phyloP scores from a whole-genome alignment of 768 basidiomycete species.

The Tricholoma sp. region DNA sequence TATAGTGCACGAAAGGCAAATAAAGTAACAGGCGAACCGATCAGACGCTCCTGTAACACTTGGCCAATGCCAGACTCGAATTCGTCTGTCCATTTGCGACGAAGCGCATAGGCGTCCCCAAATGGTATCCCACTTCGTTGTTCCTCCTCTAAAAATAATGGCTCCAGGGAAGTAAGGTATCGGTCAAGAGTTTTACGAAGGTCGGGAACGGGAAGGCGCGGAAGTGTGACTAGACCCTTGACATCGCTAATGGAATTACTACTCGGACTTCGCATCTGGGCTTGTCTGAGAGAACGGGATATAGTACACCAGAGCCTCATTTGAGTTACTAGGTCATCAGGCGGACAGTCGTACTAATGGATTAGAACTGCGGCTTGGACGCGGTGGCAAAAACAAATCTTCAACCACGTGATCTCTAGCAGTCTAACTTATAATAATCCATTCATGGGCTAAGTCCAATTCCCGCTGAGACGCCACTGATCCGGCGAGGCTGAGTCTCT shows the following conservation, averaged over 20 bases:
- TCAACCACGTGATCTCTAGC: no score
- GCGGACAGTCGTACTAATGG: no score
- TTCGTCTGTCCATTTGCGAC: conserved; percentile 57
- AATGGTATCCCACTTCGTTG: conserved; percentile 49
- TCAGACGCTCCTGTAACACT: conserved; percentile 64
- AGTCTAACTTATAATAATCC: no score
- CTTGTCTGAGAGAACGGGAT: conserved; percentile 6
- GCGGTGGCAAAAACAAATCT: no score
- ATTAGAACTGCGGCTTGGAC: neutral
- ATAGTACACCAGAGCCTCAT: conserved; percentile 14
- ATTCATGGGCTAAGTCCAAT: no score
- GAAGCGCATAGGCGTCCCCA: conserved; percentile 44
- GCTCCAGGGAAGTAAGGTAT: conserved; percentile 76
- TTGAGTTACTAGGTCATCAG: neutral
- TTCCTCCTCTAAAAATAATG: conserved; percentile 75
- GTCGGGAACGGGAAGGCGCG: conserved; percentile 80
- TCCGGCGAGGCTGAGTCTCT: neutral
- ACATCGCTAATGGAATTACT: conserved; percentile 3
- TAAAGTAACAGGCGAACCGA: conserved; percentile 42
- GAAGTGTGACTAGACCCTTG: conserved; percentile 24
- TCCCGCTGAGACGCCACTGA: no score
- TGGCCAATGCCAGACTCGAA: conserved; percentile 70
- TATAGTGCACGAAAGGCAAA: conserved; percentile 5
- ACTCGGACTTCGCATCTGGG: conserved; percentile 16
- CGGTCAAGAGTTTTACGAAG: conserved; percentile 68